These are phyloP conservation scores for Ceratocystis destructans DNA, from an alignment of 2,329 filamentous ascomycete genomes.

Conservation along the genomic window DNA sequence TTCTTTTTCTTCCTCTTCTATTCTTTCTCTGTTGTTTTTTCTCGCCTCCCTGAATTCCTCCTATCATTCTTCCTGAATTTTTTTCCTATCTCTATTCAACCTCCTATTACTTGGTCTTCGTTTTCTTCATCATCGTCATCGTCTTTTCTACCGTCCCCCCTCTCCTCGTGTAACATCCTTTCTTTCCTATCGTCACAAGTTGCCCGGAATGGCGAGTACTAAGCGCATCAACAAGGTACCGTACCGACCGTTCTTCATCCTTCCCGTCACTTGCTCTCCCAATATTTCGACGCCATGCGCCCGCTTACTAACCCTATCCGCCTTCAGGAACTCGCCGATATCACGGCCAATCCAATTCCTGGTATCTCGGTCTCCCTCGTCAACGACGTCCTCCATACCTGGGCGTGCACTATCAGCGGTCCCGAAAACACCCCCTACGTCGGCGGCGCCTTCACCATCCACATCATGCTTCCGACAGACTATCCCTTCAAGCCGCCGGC, in stretches of 20 bases:
- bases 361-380: slow-evolving; percentile 37
- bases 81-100: too few relatives aligned
- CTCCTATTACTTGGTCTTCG: too few relatives aligned
- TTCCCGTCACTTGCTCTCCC: background rate
- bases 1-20: background rate
- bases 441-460: slow-evolving; percentile 63
- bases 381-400: slow-evolving; percentile 37
- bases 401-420: slow-evolving; percentile 37
- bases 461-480: slow-evolving; percentile 98
- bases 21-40: background rate
- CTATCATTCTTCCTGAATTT: background rate
- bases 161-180: background rate
- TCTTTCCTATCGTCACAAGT: background rate
- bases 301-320: slow-evolving; percentile 21
- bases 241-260: slow-evolving; percentile 20
- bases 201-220: slow-evolving; percentile 28
- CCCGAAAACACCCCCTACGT: slow-evolving; percentile 35
- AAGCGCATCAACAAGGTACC: slow-evolving; percentile 35
- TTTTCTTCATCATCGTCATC: too few relatives aligned
- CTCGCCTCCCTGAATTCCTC: too few relatives aligned
- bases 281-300: slow-evolving; percentile 2
- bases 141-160: too few relatives aligned
- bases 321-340: slow-evolving; percentile 40
- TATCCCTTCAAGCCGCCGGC: slow-evolving; percentile 99
- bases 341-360: slow-evolving; percentile 33